Evolutionary conservation across 2,329 filamentous ascomycete species (phyloP), one percentile per base, ranked within the genome.

Genomic region (Trichothecium sympodiale): DNA sequence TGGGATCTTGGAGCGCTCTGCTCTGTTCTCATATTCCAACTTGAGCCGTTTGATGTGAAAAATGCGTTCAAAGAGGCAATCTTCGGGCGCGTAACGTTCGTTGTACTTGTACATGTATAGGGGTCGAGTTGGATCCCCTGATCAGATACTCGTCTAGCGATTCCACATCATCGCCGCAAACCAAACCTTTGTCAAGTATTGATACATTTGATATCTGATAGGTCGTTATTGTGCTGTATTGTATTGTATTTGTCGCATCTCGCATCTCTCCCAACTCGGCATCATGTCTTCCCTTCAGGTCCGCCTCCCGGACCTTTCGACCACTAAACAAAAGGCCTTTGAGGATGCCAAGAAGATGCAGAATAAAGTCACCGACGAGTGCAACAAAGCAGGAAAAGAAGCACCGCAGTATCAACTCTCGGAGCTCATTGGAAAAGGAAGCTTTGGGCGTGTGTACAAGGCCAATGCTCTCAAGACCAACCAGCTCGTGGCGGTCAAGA

Each of bases 341-440:
- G 71, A 83, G 51, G 80, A 84, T 67, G 80, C 80, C 23, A 69
- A 70, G 45, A 75, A 80, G 46, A 82, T 83, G 77, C 75, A 82
- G 54, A 63, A 66, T 32, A 58, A 69, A 3, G 75, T 84, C 18
- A 61, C 71, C 33, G 77, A 82, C 43, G 65, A 74, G 40, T 78
- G 76, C 43, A 64, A 65, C 38, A 74, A 73, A 38, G 60, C 64
- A 23, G 73, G 74, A 28, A 73, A 75, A 39, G 67, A 74, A 17
- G 63, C 71, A 4, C 81, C 80, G 2, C 69, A 67, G 12, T 85
- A 84, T 45, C 67, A 69, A n/a, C 74, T 86, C 26, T 65, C 71
- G 10, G 80, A 85, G 54, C 64, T 85, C 37, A 84, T 84, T 45
- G 81, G 81, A 38, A 85, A 85, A 52, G 81, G 81, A 30, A 77